These are phyloP conservation scores for Carex sylvatica DNA, from an alignment of 202 grass and related monocot species.

Conservation along the genomic window DNA sequence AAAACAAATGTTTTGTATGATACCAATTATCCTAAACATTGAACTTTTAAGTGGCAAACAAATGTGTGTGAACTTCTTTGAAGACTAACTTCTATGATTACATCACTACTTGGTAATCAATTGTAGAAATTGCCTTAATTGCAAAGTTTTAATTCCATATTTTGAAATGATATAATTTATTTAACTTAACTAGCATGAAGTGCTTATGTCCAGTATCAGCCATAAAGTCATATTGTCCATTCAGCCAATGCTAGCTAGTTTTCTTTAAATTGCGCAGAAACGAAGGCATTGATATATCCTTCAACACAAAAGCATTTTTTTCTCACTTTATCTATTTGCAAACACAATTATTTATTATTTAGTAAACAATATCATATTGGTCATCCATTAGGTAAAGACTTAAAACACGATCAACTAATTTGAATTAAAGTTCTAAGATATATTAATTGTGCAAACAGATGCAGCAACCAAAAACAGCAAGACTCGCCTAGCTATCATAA, in stretches of 20 bases:
- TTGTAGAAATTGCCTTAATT: neutral
- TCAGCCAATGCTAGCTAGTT: neutral
- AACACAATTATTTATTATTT: neutral
- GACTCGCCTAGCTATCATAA: slow-evolving; percentile 5
- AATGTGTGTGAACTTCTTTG: neutral
- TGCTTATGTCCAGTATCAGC: neutral
- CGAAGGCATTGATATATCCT: neutral
- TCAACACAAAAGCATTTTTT: neutral
- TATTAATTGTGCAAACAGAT: slow-evolving; percentile 31
- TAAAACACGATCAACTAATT: neutral
- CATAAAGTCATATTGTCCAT: neutral
- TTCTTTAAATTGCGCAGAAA: neutral
- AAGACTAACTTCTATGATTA: neutral
- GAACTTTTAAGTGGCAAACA: neutral
- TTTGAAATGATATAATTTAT: neutral
- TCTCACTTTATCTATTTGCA: neutral
- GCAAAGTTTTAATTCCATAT: neutral
- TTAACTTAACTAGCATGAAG: neutral
- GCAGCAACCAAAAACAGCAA: slow-evolving; percentile 24
- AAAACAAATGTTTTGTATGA: slow-evolving; percentile 6
- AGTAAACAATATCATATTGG: neutral
- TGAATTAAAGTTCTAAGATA: neutral
- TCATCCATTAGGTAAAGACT: neutral
- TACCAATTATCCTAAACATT: neutral
- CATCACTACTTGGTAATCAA: neutral